Evolutionary conservation across 179 eudicot genomes (phyloP).

Genomic region (Kewa caespitosa): DNA sequence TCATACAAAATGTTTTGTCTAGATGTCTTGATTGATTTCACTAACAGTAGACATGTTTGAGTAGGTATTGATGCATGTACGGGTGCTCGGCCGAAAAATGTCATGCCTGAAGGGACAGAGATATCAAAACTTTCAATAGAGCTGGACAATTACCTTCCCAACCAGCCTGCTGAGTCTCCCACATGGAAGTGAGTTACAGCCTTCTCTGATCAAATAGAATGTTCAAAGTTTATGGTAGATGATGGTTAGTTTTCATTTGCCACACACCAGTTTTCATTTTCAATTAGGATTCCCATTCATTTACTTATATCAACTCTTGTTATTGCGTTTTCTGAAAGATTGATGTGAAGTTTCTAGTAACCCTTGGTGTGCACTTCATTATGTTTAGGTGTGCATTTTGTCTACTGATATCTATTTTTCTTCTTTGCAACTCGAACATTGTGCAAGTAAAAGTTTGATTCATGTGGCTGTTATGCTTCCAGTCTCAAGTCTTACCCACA

Average conservation of each 20-base stretch:
- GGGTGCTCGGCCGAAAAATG: conserved; percentile 9
- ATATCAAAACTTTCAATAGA: neutral
- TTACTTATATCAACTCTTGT: neutral
- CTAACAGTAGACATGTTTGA: conserved; percentile 11
- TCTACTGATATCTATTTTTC: neutral
- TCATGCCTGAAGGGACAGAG: conserved; percentile 12
- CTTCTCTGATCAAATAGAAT: neutral
- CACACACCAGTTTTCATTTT: neutral
- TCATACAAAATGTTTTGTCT: neutral
- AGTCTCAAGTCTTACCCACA: too few species aligned
- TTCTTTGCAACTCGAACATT: neutral
- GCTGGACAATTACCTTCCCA: conserved; percentile 29
- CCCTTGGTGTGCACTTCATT: too few species aligned
- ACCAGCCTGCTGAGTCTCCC: conserved; percentile 28
- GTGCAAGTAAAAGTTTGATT: neutral
- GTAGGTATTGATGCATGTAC: conserved; percentile 5
- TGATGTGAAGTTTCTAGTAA: neutral
- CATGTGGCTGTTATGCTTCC: neutral
- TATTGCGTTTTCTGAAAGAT: neutral
- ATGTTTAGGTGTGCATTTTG: neutral
- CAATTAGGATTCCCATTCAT: neutral
- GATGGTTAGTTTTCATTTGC: neutral
- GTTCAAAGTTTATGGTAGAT: neutral
- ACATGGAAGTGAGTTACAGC: conserved; percentile 36
- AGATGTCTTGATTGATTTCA: neutral